phyloP scores from a whole-genome alignment of 2,329 filamentous ascomycete genomes.

The Aspergillus japonicus region DNA sequence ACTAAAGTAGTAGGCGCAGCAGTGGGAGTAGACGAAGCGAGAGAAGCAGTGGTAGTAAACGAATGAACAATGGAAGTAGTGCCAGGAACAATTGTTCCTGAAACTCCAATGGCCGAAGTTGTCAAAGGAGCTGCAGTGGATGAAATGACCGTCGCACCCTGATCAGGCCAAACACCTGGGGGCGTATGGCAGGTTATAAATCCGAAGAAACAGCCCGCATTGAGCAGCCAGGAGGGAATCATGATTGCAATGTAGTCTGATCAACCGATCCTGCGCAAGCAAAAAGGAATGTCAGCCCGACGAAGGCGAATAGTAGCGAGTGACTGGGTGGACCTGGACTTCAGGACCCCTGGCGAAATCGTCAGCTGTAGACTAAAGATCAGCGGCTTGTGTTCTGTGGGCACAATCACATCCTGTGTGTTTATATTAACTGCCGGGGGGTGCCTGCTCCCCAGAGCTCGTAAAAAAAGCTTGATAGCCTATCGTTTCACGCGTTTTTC shows the following conservation, averaged over 20 bases:
- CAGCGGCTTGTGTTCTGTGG: constrained; percentile 5
- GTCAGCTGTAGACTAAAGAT: constrained; percentile 2
- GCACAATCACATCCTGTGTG: constrained; percentile 10
- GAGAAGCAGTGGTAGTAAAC: not conserved
- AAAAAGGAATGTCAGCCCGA: constrained; percentile 10
- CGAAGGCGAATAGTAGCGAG: constrained; percentile 15
- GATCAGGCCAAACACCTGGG: constrained; percentile 29
- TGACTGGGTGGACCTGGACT: constrained; percentile 12
- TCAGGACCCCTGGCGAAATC: constrained; percentile 10
- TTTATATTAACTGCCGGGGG: constrained; percentile 10
- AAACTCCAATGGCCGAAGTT: not conserved
- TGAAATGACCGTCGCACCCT: constrained; percentile 25
- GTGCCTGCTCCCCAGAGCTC: not conserved
- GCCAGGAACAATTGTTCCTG: constrained; percentile 2
- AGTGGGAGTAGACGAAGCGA: constrained; percentile 3
- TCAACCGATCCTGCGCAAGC: constrained; percentile 13
- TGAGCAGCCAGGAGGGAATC: constrained; percentile 23
- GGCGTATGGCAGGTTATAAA: constrained; percentile 34
- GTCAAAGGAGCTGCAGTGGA: not conserved
- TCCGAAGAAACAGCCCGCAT: constrained; percentile 29
- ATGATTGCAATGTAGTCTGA: constrained; percentile 25
- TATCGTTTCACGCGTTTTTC: constrained; percentile 8
- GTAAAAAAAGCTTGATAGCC: constrained; percentile 1
- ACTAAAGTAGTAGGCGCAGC: constrained; percentile 11
- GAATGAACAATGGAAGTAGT: constrained; percentile 4